Evolutionary conservation across 108 stramenopile genomes (phyloP).

Genomic region (Cylindrotheca fusiformis): DNA sequence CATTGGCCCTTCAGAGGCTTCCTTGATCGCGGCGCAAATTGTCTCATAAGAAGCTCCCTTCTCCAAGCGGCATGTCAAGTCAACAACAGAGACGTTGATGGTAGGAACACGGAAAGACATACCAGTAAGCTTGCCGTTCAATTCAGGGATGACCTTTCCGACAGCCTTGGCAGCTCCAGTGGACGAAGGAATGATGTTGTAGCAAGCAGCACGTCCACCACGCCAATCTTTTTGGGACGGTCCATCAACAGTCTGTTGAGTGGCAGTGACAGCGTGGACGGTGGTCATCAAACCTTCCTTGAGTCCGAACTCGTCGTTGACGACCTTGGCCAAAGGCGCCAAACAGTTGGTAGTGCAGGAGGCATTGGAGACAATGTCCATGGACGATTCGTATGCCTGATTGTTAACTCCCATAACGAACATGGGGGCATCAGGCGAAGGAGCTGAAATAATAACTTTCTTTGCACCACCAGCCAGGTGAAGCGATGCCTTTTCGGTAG

Average conservation of each 20-base stretch:
- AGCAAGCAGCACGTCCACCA: constrained; percentile 96
- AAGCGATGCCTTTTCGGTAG: constrained; percentile 70
- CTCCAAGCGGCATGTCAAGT: constrained; percentile 91
- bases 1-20: constrained; percentile 93
- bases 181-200: constrained; percentile 97
- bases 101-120: constrained; percentile 99
- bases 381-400: constrained; percentile 81
- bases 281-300: constrained; percentile 99
- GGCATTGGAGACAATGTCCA: constrained; percentile 99
- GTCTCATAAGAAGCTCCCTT: constrained; percentile 95
- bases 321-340: constrained; percentile 96
- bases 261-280: constrained; percentile 98
- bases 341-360: constrained; percentile 99
- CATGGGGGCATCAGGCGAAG: constrained; percentile 97
- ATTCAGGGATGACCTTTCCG: constrained; percentile 93
- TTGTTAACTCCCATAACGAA: constrained; percentile 98
- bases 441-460: constrained; percentile 98
- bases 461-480: constrained; percentile 95
- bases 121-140: constrained; percentile 99
- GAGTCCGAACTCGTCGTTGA: constrained; percentile 97
- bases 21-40: constrained; percentile 96
- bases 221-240: constrained; percentile 99
- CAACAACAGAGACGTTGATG: constrained; percentile 97
- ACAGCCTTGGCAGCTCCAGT: constrained; percentile 98
- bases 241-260: constrained; percentile 97